Evolutionary conservation across 2,329 filamentous ascomycete species (phyloP).

Genomic region (Plectosphaerella sp.): DNA sequence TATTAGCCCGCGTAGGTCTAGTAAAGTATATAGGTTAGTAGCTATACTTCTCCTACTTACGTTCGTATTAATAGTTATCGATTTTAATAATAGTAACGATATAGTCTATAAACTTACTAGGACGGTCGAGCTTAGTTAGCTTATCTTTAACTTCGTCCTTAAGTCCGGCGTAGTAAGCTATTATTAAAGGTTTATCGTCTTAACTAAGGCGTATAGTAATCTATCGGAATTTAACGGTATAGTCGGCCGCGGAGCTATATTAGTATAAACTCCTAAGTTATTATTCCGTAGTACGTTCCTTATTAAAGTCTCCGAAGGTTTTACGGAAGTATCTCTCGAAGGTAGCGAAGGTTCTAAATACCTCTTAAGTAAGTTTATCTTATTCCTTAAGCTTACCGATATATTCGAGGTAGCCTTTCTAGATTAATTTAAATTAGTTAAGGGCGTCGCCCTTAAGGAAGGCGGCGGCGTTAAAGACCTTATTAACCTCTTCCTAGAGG

Average conservation of each 20-base stretch:
- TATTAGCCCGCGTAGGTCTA: too few relatives aligned
- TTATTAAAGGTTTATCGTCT: neutral
- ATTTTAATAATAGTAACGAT: too few relatives aligned
- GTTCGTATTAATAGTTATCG: neutral
- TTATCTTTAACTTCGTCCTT: neutral
- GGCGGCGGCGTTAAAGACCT: too few relatives aligned
- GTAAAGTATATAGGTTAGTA: neutral
- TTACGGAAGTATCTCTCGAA: neutral
- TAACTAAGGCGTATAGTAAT: neutral
- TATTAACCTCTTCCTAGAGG: too few relatives aligned
- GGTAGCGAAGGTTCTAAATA: neutral
- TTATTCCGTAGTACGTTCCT: neutral
- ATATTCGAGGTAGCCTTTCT: neutral
- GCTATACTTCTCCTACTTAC: neutral
- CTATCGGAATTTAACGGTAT: neutral
- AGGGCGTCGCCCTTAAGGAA: too few relatives aligned
- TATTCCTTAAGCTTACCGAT: neutral
- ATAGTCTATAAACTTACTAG: neutral
- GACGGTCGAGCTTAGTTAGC: neutral
- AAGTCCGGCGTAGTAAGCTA: neutral
- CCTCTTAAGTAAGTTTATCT: neutral
- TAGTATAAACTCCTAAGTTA: neutral
- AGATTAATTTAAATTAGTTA: too few relatives aligned
- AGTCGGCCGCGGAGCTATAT: constrained; percentile 1
- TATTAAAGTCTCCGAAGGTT: constrained; percentile 1